A percentile compares a stretch with the other conserved stretches of the same genome.
These are phyloP conservation scores for Proliferodiscus dingleyae DNA, from an alignment of 2,329 filamentous ascomycete species.

Conservation along the genomic window DNA sequence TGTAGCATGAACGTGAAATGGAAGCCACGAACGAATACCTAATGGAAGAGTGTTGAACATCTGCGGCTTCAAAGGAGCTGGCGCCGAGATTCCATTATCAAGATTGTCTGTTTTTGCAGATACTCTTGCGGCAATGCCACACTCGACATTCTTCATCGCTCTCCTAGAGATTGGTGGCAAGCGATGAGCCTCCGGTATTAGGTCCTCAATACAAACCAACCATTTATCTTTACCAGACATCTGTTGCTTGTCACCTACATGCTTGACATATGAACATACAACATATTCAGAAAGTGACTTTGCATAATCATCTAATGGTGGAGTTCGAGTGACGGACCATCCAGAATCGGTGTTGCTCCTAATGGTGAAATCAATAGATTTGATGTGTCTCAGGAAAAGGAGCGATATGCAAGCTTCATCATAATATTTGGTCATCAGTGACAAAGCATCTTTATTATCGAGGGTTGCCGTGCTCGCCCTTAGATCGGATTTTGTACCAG, in stretches of 20 bases:
- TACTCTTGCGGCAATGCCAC: slow-evolving; percentile 20
- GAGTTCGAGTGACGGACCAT: slow-evolving; percentile 17
- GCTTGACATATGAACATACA: slow-evolving; percentile 6
- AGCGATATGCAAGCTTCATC: slow-evolving; percentile 24
- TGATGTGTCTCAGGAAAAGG: slow-evolving; percentile 22
- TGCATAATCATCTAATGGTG: slow-evolving; percentile 1
- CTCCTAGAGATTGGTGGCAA: slow-evolving; percentile 13
- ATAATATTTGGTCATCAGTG: slow-evolving; percentile 19
- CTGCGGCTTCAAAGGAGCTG: slow-evolving; percentile 3
- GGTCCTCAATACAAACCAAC: slow-evolving; percentile 18
- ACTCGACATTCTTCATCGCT: slow-evolving; percentile 20
- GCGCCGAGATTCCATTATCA: not conserved
- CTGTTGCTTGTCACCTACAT: not conserved
- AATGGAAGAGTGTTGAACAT: slow-evolving; percentile 23
- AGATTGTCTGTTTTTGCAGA: slow-evolving; percentile 1
- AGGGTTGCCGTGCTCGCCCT: slow-evolving; percentile 10
- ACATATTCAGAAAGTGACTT: slow-evolving; percentile 11
- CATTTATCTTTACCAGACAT: slow-evolving; percentile 16
- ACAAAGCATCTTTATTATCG: not conserved
- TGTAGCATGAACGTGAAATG: slow-evolving; percentile 29
- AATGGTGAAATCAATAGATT: slow-evolving; percentile 18
- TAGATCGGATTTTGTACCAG: slow-evolving; percentile 2
- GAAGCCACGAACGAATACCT: slow-evolving; percentile 21
- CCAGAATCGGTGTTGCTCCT: slow-evolving; percentile 6
- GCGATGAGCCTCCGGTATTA: slow-evolving; percentile 9